These are phyloP conservation scores for Kluyveromyces lactis DNA, from an alignment of 805 yeast genomes.

Conservation along the genomic window DNA sequence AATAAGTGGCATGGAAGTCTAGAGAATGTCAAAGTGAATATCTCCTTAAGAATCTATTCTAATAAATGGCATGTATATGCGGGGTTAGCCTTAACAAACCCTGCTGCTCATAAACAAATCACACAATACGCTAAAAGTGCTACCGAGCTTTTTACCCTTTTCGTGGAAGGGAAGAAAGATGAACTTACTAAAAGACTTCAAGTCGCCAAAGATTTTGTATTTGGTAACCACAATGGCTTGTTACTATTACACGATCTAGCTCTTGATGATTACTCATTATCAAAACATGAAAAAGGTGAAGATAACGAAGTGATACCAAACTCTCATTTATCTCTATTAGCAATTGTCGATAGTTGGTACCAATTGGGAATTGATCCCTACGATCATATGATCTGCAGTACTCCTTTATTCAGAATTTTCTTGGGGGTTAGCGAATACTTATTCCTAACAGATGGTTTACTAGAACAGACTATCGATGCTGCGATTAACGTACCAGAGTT, in stretches of 20 bases:
- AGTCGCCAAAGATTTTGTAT: constrained; percentile 67
- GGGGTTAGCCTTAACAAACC: constrained; percentile 92
- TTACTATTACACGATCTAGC: constrained; percentile 67
- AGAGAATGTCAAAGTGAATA: constrained; percentile 92
- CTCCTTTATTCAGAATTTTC: constrained; percentile 87
- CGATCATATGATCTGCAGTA: constrained; percentile 93
- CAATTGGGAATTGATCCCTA: constrained; percentile 81
- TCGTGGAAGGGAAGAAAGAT: constrained; percentile 59
- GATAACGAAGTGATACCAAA: constrained; percentile 49
- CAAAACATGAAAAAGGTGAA: constrained; percentile 56
- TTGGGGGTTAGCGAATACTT: constrained; percentile 90
- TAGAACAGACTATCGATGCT: constrained; percentile 74
- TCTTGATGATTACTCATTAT: constrained; percentile 70
- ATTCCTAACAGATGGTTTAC: constrained; percentile 71
- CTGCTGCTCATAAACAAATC: constrained; percentile 87
- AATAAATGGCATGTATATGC: constrained; percentile 99
- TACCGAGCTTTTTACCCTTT: constrained; percentile 73
- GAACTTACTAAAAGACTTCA: constrained; percentile 51
- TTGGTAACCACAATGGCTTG: constrained; percentile 53
- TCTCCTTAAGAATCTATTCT: constrained; percentile 80
- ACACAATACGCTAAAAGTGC: constrained; percentile 81
- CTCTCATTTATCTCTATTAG: constrained; percentile 80
- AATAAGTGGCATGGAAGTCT: constrained; percentile 83
- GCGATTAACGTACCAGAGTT: constrained; percentile 60
- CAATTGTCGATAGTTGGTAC: constrained; percentile 92